Evolutionary conservation across 164 flowering plant genomes (phyloP).

Genomic region (Annona squamosa): DNA sequence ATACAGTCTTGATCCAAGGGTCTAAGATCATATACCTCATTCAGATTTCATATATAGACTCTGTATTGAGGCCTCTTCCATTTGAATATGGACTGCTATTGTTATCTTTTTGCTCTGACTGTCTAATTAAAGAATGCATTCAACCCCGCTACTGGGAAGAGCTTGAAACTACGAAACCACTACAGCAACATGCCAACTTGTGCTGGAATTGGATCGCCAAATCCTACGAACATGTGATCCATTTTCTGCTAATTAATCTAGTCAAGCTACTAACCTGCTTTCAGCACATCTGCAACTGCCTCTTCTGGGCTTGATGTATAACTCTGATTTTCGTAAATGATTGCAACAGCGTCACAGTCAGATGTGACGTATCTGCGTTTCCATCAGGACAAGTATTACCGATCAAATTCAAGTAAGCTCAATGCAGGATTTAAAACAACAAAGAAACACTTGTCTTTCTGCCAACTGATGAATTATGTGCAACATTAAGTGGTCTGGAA

Average conservation of each 20-base stretch:
- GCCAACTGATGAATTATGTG: neutral
- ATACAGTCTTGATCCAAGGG: no score
- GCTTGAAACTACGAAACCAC: no score
- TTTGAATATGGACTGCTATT: neutral
- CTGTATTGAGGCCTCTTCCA: neutral
- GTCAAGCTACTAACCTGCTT: slow-evolving; percentile 54
- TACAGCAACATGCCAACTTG: no score
- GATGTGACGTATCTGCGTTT: slow-evolving; percentile 75
- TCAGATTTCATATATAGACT: no score
- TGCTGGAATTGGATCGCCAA: no score
- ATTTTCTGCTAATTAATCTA: neutral
- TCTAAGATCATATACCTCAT: neutral
- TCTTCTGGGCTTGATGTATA: slow-evolving; percentile 64
- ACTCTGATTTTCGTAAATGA: slow-evolving; percentile 57
- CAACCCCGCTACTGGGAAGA: no score
- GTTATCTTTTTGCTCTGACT: no score
- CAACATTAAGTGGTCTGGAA: no score
- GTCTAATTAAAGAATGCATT: no score
- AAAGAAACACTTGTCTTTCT: neutral
- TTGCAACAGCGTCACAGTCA: slow-evolving; percentile 96
- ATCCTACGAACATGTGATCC: neutral
- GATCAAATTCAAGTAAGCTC: neutral
- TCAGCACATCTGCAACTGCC: slow-evolving; percentile 72
- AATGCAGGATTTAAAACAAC: neutral
- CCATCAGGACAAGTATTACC: slow-evolving; percentile 1